phyloP scores from a whole-genome alignment of 768 basidiomycete species.

The Phylloporus scabripes region DNA sequence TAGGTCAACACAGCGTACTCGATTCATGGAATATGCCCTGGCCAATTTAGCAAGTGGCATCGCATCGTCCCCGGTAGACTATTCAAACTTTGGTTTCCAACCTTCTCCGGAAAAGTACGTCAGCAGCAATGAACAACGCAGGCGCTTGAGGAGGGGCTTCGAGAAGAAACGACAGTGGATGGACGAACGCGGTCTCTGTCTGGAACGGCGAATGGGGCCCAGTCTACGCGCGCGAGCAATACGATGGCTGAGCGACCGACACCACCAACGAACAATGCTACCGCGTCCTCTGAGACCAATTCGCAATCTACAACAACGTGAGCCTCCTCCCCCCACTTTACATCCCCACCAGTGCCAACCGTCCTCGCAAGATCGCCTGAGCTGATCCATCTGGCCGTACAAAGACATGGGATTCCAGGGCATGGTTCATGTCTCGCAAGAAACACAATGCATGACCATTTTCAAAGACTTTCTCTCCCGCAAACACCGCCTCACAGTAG shows the following conservation, averaged over 20 bases:
- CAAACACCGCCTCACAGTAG: conserved; percentile 72
- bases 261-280: conserved; percentile 61
- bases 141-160: conserved; percentile 50
- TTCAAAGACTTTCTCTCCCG: conserved; percentile 66
- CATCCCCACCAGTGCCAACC: not conserved
- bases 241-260: conserved; percentile 55
- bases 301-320: conserved; percentile 64
- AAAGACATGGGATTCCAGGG: conserved; percentile 86
- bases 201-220: conserved; percentile 87
- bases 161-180: conserved; percentile 76
- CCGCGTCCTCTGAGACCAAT: conserved; percentile 65
- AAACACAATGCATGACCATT: conserved; percentile 67
- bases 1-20: conserved; percentile 74
- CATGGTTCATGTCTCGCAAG: conserved; percentile 68
- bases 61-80: conserved; percentile 14
- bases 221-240: conserved; percentile 63
- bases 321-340: not conserved
- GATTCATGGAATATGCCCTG: conserved; percentile 54
- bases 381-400: conserved; percentile 87
- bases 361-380: conserved; percentile 46
- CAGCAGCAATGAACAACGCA: conserved; percentile 47
- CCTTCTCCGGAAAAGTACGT: conserved; percentile 49
- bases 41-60: not conserved
- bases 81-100: conserved; percentile 61
- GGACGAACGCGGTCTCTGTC: conserved; percentile 58